Percentiles rank a stretch among this genome's conserved stretches.
Evolutionary conservation across 2,329 filamentous ascomycete species (phyloP).

Genomic region (Aspergillus awamori): DNA sequence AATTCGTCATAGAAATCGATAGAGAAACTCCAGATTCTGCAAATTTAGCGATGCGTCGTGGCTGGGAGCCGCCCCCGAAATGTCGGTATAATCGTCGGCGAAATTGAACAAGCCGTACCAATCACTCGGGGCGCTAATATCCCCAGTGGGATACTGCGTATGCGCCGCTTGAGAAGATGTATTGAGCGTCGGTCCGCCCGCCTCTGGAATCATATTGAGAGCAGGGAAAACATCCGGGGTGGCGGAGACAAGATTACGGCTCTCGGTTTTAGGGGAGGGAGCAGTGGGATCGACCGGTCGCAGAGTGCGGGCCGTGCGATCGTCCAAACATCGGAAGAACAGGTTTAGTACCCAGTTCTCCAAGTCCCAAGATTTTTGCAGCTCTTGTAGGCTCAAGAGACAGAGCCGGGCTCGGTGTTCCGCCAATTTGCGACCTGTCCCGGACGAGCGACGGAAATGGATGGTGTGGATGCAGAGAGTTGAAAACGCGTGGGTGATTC

Average conservation of each 20-base stretch:
- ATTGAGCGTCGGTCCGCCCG: neutral
- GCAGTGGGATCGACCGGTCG: slow-evolving; percentile 26
- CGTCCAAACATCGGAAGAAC: slow-evolving; percentile 54
- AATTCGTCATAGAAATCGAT: slow-evolving; percentile 13
- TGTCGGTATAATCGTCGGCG: slow-evolving; percentile 12
- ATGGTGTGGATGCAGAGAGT: slow-evolving; percentile 54
- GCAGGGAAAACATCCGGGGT: neutral
- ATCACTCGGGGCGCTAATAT: slow-evolving; percentile 6
- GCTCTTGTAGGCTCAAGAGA: slow-evolving; percentile 50
- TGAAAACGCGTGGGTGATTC: slow-evolving; percentile 53
- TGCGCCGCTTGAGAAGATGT: too few species aligned
- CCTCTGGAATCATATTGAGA: neutral
- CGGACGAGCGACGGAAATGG: slow-evolving; percentile 41
- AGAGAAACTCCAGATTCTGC: slow-evolving; percentile 19
- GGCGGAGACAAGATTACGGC: neutral
- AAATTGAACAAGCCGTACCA: slow-evolving; percentile 14
- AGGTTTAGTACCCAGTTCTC: slow-evolving; percentile 54
- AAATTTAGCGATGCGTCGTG: slow-evolving; percentile 9
- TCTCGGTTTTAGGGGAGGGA: neutral
- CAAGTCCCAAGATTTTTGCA: slow-evolving; percentile 55
- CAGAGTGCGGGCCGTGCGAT: slow-evolving; percentile 47
- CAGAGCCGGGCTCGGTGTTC: slow-evolving; percentile 55
- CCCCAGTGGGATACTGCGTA: neutral
- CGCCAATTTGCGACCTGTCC: slow-evolving; percentile 48
- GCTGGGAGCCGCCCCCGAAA: neutral